Base-by-base conservation (phyloP, 495 filamentous ascomycete genomes). In the Talaromyces ruber region DNA sequence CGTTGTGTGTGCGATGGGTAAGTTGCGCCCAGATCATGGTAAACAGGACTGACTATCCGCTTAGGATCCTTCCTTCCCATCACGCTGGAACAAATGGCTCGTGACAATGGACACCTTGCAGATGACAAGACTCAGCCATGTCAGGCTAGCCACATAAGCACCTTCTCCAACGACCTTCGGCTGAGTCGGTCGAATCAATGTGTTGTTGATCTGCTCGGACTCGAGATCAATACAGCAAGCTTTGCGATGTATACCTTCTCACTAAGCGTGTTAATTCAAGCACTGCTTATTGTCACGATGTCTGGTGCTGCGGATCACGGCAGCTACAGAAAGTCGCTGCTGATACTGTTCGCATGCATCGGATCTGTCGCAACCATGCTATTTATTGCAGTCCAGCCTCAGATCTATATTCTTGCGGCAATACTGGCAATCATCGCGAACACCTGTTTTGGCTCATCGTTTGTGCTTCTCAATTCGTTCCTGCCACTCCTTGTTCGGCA, bases 161-260 rank as follows among this genome's bases (percentile, higher is more conserved):
- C 22, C 43, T 39, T 60, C n/a, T 28, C 43, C 24, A 32, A 21
- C 43, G 76, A 81, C 32, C 66, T 65, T 56, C 71, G 71, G 25
- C 14, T 63, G 52, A 67, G 66, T 47, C 70, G 75, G 34, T 60
- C 68, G n/a, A 82, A 82, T 28, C 92, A 95, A 68, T 98, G 94
- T 67, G 78, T 98, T 57, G 82, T 98, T 66, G 84, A 86, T 61
- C 74, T 98, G 8, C 74, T 96, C 51, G 94, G 94, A 5, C 72
- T 84, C 59, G 88, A 96, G 65, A 86, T 98, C 69, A 97, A 97
- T 74, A 97, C 94, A 9, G 93, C 94, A 18, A 95, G 90, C 75
- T 97, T 97, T 73, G 94, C 95, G 62, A 92, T 98, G 89, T 98
- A 98, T 76, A 96, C 91, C 4, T 98, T 98, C 73, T 95, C 91